A percentile compares a stretch with the other conserved stretches of the same genome.
Evolutionary conservation across 164 flowering plant genomes (phyloP).

Genomic region (Nelumbo lutea): DNA sequence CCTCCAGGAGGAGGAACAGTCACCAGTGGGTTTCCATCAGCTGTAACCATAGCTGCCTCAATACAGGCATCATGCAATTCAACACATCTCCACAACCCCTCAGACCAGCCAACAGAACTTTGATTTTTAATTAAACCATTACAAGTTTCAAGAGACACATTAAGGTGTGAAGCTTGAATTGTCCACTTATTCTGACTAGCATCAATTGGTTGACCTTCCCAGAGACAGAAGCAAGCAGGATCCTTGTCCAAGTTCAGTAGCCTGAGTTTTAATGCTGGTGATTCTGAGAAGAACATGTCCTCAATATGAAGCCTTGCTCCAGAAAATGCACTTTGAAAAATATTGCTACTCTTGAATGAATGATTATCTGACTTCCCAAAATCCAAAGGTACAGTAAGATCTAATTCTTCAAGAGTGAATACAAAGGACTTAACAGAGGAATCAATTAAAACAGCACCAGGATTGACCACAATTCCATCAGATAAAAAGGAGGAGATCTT

Average conservation of each 20-base stretch:
- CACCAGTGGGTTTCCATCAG: constrained; percentile 79
- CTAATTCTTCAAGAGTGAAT: constrained; percentile 66
- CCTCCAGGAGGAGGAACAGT: constrained; percentile 93
- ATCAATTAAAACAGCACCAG: constrained; percentile 79
- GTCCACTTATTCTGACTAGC: constrained; percentile 83
- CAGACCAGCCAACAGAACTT: constrained; percentile 24
- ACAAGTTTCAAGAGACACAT: constrained; percentile 67
- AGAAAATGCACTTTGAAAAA: constrained; percentile 39
- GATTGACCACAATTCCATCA: constrained; percentile 82
- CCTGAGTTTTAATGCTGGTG: constrained; percentile 54
- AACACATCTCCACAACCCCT: constrained; percentile 78
- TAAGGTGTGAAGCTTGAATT: constrained; percentile 54
- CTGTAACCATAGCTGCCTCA: constrained; percentile 91
- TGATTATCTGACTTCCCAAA: constrained; percentile 16
- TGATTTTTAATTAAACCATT: constrained; percentile 18
- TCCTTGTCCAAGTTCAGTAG: constrained; percentile 84
- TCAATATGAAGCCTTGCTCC: constrained; percentile 93
- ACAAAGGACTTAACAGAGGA: constrained; percentile 64
- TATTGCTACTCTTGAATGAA: constrained; percentile 10
- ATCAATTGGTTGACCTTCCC: constrained; percentile 92
- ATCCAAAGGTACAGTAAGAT: constrained; percentile 65
- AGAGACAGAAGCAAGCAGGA: constrained; percentile 91
- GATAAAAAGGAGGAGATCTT: constrained; percentile 85
- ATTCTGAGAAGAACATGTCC: constrained; percentile 52
- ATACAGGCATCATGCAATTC: constrained; percentile 65